Conservation (phyloP, 257 asterid genomes). For the Parsonsia alboflavescens region DNA sequence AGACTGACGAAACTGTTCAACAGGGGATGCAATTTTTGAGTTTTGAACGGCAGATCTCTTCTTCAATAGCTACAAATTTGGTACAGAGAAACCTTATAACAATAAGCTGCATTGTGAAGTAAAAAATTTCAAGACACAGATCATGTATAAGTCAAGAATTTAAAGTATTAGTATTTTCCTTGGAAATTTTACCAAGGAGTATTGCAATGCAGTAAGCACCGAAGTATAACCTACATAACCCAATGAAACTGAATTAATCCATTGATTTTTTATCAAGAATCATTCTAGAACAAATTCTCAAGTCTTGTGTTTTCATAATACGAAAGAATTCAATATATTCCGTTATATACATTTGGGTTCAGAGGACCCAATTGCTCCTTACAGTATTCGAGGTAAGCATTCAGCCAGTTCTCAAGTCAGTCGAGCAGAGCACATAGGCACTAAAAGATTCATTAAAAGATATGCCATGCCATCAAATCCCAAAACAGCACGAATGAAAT, state of each 20-base stretch:
- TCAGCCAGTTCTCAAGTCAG: not conserved
- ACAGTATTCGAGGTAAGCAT: not conserved
- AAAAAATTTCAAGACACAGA: slow-evolving; percentile 41
- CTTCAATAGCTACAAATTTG: slow-evolving; percentile 76
- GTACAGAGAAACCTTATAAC: slow-evolving; percentile 59
- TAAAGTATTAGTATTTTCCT: not conserved
- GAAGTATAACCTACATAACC: not conserved
- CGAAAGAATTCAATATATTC: not conserved
- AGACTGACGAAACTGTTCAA: slow-evolving; percentile 61
- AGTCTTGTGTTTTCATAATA: not conserved
- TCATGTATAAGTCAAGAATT: slow-evolving; percentile 9
- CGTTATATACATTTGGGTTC: not conserved
- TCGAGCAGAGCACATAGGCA: not conserved
- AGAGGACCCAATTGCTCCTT: not conserved
- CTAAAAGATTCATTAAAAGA: not conserved
- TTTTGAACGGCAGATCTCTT: slow-evolving; percentile 56
- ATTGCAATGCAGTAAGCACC: not conserved
- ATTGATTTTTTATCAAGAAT: not conserved
- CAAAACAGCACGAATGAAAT: not conserved
- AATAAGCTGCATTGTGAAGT: slow-evolving; percentile 52
- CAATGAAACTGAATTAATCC: not conserved
- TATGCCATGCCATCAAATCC: not conserved
- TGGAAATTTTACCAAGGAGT: not conserved
- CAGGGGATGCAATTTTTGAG: slow-evolving; percentile 55
- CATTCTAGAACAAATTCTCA: not conserved